Conservation (phyloP, 2,329 filamentous ascomycete species). For the Diaporthe sp. region DNA sequence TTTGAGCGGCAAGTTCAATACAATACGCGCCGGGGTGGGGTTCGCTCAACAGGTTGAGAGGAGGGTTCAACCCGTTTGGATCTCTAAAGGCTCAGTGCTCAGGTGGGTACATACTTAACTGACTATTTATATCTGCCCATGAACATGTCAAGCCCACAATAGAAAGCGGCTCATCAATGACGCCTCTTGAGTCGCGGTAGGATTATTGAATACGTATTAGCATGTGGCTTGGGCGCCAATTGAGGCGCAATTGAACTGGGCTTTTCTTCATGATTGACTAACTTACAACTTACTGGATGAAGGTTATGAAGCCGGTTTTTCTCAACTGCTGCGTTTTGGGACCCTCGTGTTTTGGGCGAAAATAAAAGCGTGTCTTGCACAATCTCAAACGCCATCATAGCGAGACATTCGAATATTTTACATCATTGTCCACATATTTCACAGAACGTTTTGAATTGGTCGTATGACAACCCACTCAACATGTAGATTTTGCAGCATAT, state of each 20-base stretch:
- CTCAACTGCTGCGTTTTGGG: background rate
- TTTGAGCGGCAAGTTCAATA: background rate
- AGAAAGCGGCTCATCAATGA: background rate
- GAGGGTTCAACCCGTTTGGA: background rate
- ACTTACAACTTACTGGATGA: background rate
- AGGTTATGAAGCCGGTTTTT: background rate
- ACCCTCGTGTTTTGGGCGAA: background rate
- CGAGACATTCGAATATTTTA: background rate
- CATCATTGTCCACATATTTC: slow-evolving; percentile 11
- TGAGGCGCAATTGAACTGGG: background rate
- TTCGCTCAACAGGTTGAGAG: background rate
- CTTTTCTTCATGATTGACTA: background rate
- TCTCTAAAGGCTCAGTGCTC: background rate
- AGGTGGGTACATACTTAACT: background rate
- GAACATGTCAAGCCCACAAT: background rate
- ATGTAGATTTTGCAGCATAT: slow-evolving; percentile 11
- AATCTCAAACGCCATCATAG: background rate
- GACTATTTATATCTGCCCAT: slow-evolving; percentile 8
- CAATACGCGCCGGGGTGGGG: background rate
- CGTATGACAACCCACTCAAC: slow-evolving; percentile 11
- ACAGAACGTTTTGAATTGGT: background rate
- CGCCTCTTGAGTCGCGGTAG: background rate
- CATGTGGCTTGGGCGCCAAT: background rate
- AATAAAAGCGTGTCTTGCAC: background rate
- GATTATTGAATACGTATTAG: background rate